Percentiles rank a stretch among this genome's conserved stretches.
phyloP scores from a whole-genome alignment of 352 stramenopile species.

The Globisporangium heterothallicum region DNA sequence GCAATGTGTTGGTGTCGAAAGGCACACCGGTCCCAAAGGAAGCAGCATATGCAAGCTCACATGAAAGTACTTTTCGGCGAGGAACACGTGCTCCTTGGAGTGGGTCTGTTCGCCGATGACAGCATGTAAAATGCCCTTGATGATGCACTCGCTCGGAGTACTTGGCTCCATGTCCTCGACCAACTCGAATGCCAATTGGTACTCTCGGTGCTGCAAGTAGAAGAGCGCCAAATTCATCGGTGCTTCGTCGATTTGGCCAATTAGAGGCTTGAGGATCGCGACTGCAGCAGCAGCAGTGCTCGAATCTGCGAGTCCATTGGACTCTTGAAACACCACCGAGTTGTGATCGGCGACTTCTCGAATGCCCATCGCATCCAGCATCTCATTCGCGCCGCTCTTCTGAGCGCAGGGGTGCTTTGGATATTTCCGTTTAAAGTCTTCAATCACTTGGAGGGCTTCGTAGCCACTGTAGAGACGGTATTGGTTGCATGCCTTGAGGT shows the following conservation, averaged over 20 bases:
- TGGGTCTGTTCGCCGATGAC: constrained; percentile 51
- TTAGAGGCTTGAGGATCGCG: constrained; percentile 26
- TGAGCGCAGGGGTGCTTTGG: constrained; percentile 28
- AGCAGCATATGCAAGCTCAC: constrained; percentile 14
- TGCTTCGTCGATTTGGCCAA: constrained; percentile 41
- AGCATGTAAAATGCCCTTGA: constrained; percentile 59
- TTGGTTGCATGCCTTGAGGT: constrained; percentile 61
- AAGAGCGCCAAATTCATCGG: constrained; percentile 51
- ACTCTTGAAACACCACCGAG: constrained; percentile 37
- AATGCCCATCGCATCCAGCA: constrained; percentile 16
- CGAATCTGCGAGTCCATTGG: neutral
- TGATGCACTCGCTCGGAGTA: constrained; percentile 32
- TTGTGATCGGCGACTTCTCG: constrained; percentile 51
- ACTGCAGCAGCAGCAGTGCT: constrained; percentile 2
- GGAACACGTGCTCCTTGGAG: constrained; percentile 66
- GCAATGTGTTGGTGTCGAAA: neutral
- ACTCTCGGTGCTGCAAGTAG: constrained; percentile 40
- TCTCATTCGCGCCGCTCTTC: neutral
- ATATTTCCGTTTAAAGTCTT: constrained; percentile 58
- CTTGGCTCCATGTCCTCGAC: constrained; percentile 49
- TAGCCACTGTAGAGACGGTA: constrained; percentile 51
- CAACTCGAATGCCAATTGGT: constrained; percentile 45
- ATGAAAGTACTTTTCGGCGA: constrained; percentile 67
- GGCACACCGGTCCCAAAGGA: neutral
- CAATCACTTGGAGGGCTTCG: constrained; percentile 76